Conservation (phyloP, 2,329 filamentous ascomycete species). For the Cladorrhinum sp. region DNA sequence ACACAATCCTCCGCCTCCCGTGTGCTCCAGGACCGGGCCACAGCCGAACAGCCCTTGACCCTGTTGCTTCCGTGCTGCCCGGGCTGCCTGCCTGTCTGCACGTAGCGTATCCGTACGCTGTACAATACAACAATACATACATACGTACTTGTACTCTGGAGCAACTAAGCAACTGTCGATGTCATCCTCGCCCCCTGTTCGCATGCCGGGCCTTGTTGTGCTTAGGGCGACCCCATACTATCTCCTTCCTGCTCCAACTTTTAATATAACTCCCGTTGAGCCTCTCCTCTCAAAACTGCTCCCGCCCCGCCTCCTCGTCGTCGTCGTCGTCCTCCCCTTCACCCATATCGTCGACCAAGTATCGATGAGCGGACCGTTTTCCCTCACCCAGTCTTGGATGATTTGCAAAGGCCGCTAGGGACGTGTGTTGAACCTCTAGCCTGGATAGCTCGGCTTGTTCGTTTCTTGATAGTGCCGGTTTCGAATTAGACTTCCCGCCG, state of each 20-base stretch:
- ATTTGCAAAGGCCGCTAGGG: slow-evolving; percentile 6
- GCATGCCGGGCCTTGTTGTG: slow-evolving; percentile 38
- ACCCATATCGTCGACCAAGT: not conserved
- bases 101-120: slow-evolving; percentile 2
- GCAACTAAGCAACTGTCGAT: slow-evolving; percentile 14
- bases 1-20: not conserved
- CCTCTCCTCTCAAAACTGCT: slow-evolving; percentile 14
- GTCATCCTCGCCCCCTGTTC: slow-evolving; percentile 27
- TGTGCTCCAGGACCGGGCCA: slow-evolving; percentile 10
- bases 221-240: slow-evolving; percentile 36
- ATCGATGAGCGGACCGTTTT: slow-evolving; percentile 10
- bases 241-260: slow-evolving; percentile 29
- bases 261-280: slow-evolving; percentile 25
- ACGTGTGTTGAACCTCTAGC: slow-evolving; percentile 11
- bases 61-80: slow-evolving; percentile 3
- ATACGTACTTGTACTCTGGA: slow-evolving; percentile 2
- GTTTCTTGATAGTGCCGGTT: slow-evolving; percentile 15
- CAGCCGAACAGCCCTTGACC: slow-evolving; percentile 10
- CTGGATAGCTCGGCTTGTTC: slow-evolving; percentile 18
- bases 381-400: not conserved
- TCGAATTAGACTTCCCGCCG: slow-evolving; percentile 27
- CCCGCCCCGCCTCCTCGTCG: too few species aligned
- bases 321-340: not conserved
- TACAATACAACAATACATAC: slow-evolving; percentile 2
- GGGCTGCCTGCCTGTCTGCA: slow-evolving; percentile 5